Base-by-base conservation (phyloP, 2,329 filamentous ascomycete genomes). In the Neonectria magnoliae region DNA sequence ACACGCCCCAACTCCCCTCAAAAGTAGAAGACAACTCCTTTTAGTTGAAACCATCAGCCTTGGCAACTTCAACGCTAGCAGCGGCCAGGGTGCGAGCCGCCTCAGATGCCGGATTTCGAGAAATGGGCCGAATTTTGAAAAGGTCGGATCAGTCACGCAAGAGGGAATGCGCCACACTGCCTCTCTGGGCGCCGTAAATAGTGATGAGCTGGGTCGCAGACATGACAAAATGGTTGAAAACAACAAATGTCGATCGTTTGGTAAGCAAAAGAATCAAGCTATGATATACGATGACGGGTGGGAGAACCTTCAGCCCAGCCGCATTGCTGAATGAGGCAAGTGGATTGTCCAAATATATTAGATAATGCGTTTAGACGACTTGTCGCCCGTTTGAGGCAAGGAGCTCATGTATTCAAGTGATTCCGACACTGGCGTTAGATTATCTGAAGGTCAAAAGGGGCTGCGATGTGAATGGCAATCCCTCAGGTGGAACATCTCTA, bases 1-100 rank as follows among this genome's bases (percentile, higher is more conserved):
- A 57, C 3, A 57, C 44, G n/a, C 55, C 55, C 55, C 55, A 29
- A 4, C 18, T 56, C 20, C 45, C 45, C 16, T 25, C 45, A 50
- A 50, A 50, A 5, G 45, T 14, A 29, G 14, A 9, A 11, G n/a
- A 5, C 45, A 50, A 9, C 16, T 50, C 45, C 29, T 50, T n/a
- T 50, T n/a, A n/a, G 3, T 50, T 50, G 14, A 50, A 50, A 4
- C 45, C 45, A 11, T 50, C 25, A 7, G 45, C 45, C 14, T 31
- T 50, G 14, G 31, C 14, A 2, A 31, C 8, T 29, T 50, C 45
- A n/a, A 27, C 45, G 4, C 45, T 16, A 50, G 45, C 45, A 11
- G 16, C 25, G n/a, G 25, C 25, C 25, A 50, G 25, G 5, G 25
- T n/a, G 6, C 7, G 16, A 10, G 45, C 45, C 29, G 25, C 25